Conservation (phyloP, 2,329 filamentous ascomycete species). For the Talaromyces piceae region DNA sequence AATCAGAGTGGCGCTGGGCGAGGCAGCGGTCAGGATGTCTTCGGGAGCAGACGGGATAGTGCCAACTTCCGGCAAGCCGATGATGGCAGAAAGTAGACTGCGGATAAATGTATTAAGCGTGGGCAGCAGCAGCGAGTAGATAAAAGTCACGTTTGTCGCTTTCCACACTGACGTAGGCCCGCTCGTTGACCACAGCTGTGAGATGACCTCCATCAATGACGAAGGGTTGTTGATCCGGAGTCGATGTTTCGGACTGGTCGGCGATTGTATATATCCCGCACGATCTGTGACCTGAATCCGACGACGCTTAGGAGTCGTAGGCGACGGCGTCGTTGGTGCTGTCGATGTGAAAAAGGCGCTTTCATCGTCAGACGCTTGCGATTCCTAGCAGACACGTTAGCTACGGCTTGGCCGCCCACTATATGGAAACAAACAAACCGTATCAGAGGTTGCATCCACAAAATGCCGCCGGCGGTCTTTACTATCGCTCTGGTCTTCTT, state of each 20-base stretch:
- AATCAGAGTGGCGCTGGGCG: slow-evolving; percentile 71
- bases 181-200: slow-evolving; percentile 81
- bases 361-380: slow-evolving; percentile 61
- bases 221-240: slow-evolving; percentile 67
- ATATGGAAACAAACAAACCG: slow-evolving; percentile 19
- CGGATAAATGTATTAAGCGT: slow-evolving; percentile 88
- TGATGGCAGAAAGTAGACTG: slow-evolving; percentile 79
- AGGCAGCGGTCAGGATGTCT: slow-evolving; percentile 73
- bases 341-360: slow-evolving; percentile 75
- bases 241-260: slow-evolving; percentile 47
- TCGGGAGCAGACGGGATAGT: slow-evolving; percentile 47
- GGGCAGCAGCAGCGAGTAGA: slow-evolving; percentile 79
- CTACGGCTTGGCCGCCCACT: neutral
- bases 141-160: slow-evolving; percentile 80
- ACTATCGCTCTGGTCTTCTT: slow-evolving; percentile 19
- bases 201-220: slow-evolving; percentile 78
- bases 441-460: slow-evolving; percentile 25
- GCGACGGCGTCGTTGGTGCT: slow-evolving; percentile 35
- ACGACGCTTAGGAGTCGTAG: slow-evolving; percentile 33
- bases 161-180: slow-evolving; percentile 93
- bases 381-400: slow-evolving; percentile 18
- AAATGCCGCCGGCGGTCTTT: slow-evolving; percentile 7
- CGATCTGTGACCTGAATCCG: slow-evolving; percentile 39
- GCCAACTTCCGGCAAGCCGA: slow-evolving; percentile 78
- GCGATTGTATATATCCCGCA: slow-evolving; percentile 37